Conservation (phyloP, 2,329 filamentous ascomycete species). For the Seiridium unicorne region DNA sequence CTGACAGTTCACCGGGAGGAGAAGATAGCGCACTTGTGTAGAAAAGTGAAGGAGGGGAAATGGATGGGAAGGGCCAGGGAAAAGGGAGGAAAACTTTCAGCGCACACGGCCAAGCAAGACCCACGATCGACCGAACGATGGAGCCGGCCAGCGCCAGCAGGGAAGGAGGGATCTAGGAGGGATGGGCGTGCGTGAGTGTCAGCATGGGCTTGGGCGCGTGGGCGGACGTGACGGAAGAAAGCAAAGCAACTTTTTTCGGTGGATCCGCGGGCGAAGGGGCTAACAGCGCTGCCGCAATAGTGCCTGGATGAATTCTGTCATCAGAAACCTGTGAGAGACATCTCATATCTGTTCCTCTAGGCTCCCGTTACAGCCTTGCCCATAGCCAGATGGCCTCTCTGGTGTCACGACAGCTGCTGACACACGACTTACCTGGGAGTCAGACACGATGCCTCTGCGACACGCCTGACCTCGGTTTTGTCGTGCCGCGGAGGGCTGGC, state of each 20-base stretch:
- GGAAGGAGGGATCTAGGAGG: background rate
- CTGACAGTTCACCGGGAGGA: background rate
- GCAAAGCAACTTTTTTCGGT: conserved; percentile 4
- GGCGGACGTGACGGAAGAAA: background rate
- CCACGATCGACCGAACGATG: conserved; percentile 8
- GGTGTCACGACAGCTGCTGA: too few relatives aligned
- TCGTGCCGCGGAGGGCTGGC: too few relatives aligned
- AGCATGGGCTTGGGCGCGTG: background rate
- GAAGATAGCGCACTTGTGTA: background rate
- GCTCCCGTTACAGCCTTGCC: too few relatives aligned
- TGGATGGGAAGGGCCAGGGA: background rate
- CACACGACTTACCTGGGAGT: too few relatives aligned
- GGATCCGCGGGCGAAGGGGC: background rate
- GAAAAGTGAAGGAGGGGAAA: conserved; percentile 6
- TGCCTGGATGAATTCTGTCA: background rate
- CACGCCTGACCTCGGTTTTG: too few relatives aligned
- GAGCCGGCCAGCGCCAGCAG: conserved; percentile 4
- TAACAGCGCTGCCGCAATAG: background rate
- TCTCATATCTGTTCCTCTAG: background rate
- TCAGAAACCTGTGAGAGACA: background rate
- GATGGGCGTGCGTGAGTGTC: background rate
- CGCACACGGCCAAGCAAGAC: conserved; percentile 1
- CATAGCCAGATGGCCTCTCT: too few relatives aligned
- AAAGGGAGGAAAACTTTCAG: conserved; percentile 6
- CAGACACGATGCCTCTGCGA: too few relatives aligned